A percentile compares a stretch with the other conserved stretches of the same genome.
phyloP scores from a whole-genome alignment of 2,329 filamentous ascomycete genomes.

The Chaetomium olivaceum region DNA sequence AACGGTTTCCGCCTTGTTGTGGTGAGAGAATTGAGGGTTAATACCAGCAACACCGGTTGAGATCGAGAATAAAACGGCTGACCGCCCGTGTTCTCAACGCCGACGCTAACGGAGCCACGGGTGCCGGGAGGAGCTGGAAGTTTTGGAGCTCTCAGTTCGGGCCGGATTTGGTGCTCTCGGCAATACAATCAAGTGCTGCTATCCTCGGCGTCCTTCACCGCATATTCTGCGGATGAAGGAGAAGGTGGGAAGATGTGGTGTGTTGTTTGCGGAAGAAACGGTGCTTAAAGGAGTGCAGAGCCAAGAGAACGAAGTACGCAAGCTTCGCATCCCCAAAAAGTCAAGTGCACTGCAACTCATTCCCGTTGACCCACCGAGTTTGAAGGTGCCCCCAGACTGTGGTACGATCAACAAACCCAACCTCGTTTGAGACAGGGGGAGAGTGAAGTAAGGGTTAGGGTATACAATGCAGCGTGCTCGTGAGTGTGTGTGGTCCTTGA shows the following conservation, averaged over 20 bases:
- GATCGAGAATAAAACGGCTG: background rate
- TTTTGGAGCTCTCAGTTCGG: background rate
- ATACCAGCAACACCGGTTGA: background rate
- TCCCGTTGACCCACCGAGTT: slow-evolving; percentile 1
- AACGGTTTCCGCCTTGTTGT: background rate
- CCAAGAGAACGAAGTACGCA: background rate
- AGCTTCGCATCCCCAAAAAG: background rate
- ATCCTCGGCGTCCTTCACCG: background rate
- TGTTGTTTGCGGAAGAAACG: background rate
- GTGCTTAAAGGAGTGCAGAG: background rate
- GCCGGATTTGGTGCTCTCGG: background rate
- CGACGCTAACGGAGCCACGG: background rate
- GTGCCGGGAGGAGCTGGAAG: background rate
- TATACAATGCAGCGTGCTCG: background rate
- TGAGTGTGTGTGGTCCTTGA: too few species aligned
- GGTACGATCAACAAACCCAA: slow-evolving; percentile 17
- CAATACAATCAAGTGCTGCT: background rate
- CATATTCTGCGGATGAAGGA: background rate
- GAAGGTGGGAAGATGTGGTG: background rate
- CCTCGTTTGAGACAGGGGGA: background rate
- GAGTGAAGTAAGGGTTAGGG: slow-evolving; percentile 9
- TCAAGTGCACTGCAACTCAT: background rate
- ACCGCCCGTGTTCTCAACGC: background rate
- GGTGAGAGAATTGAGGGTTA: background rate
- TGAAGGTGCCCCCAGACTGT: slow-evolving; percentile 4